Evolutionary conservation across 176 grass and related monocot species (phyloP).

Genomic region (Carex pumila): DNA sequence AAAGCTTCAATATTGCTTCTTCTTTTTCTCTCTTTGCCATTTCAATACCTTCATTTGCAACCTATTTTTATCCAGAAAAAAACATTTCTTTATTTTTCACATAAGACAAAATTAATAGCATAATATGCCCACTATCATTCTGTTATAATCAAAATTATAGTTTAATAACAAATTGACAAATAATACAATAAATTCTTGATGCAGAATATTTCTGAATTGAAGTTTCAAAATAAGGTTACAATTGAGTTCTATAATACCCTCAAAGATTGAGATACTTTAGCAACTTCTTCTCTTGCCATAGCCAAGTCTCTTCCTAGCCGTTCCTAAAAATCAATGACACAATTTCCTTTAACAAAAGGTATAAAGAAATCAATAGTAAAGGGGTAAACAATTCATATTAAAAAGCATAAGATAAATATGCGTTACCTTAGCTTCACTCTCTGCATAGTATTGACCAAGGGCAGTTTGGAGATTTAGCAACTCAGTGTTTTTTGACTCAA

Average conservation of each 20-base stretch:
- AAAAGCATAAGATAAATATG: background rate
- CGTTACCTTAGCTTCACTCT: constrained; percentile 85
- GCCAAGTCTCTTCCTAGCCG: constrained; percentile 79
- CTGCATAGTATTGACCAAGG: constrained; percentile 98
- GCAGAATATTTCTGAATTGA: background rate
- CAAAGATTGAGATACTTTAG: constrained; percentile 66
- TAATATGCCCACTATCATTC: background rate
- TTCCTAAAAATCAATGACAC: constrained; percentile 41
- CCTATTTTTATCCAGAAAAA: constrained; percentile 23
- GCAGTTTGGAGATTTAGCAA: constrained; percentile 95
- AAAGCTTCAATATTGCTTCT: constrained; percentile 47
- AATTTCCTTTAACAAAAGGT: background rate
- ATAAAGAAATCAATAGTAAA: background rate
- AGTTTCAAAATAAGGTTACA: constrained; percentile 15
- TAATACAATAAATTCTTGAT: background rate
- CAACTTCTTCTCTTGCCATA: constrained; percentile 64
- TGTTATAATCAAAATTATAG: background rate
- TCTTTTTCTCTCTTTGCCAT: constrained; percentile 69
- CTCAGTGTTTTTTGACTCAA: constrained; percentile 84
- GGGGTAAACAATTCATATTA: background rate
- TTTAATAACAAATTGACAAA: background rate
- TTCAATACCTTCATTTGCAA: constrained; percentile 66
- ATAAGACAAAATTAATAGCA: background rate
- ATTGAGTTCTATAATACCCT: constrained; percentile 46
- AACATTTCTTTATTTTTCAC: background rate